These are phyloP conservation scores for Scedosporium dehoogii DNA, from an alignment of 2,329 filamentous ascomycete species.

Conservation along the genomic window DNA sequence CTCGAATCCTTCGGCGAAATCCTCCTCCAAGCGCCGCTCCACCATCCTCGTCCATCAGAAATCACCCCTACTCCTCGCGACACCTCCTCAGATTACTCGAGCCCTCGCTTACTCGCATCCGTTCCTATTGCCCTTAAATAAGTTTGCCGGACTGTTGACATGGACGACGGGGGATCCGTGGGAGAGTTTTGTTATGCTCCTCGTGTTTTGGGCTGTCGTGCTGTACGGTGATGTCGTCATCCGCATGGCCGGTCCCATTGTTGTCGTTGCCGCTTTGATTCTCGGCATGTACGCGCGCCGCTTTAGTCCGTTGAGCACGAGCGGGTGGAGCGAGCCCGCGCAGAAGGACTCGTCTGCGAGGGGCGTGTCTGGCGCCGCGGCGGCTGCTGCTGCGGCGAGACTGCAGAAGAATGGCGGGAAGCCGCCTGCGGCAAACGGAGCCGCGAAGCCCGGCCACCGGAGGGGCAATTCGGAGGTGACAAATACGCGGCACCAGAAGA, in stretches of 20 bases:
- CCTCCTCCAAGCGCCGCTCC: slow-evolving; percentile 56
- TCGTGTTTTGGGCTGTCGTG: slow-evolving; percentile 73
- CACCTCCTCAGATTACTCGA: slow-evolving; percentile 87
- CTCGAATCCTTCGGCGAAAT: slow-evolving; percentile 36
- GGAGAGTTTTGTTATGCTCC: slow-evolving; percentile 90
- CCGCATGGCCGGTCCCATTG: slow-evolving; percentile 70
- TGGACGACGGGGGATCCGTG: slow-evolving; percentile 93
- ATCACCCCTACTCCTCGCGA: slow-evolving; percentile 83
- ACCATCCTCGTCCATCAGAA: slow-evolving; percentile 96
- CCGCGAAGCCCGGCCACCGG: slow-evolving; percentile 23
- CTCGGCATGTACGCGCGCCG: slow-evolving; percentile 85
- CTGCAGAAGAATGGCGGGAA: slow-evolving; percentile 14
- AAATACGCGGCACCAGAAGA: slow-evolving; percentile 77
- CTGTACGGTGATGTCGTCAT: slow-evolving; percentile 82
- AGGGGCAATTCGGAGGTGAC: slow-evolving; percentile 46
- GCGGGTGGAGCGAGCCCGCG: slow-evolving; percentile 53
- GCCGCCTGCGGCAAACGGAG: slow-evolving; percentile 9
- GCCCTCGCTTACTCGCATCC: slow-evolving; percentile 93
- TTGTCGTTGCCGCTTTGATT: slow-evolving; percentile 71
- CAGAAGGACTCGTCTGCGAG: slow-evolving; percentile 17
- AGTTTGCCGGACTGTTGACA: slow-evolving; percentile 72
- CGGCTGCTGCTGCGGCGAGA: neutral
- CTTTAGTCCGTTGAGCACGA: slow-evolving; percentile 84
- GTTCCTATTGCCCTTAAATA: slow-evolving; percentile 82
- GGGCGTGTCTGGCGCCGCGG: slow-evolving; percentile 13